These are phyloP conservation scores for Pseudopithomyces chartarum DNA, from an alignment of 2,329 filamentous ascomycete genomes.

Conservation along the genomic window DNA sequence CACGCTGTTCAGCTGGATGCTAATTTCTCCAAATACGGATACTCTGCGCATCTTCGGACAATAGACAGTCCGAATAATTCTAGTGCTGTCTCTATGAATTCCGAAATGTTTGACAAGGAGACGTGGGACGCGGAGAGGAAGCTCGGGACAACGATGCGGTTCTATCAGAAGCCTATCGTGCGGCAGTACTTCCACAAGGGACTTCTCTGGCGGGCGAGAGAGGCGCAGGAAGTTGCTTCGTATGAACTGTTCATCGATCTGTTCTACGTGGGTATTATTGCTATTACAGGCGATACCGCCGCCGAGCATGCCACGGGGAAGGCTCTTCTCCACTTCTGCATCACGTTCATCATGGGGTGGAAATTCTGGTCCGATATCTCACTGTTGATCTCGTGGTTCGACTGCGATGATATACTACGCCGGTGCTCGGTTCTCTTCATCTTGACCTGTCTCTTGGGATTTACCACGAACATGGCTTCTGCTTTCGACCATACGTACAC, in stretches of 20 bases:
- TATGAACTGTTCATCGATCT: slow-evolving; percentile 71
- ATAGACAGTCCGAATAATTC: slow-evolving; percentile 23
- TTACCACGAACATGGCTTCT: slow-evolving; percentile 66
- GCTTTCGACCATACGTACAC: slow-evolving; percentile 60
- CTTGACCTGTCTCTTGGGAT: slow-evolving; percentile 65
- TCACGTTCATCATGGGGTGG: slow-evolving; percentile 67
- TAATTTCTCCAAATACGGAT: slow-evolving; percentile 68
- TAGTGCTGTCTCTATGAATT: slow-evolving; percentile 1
- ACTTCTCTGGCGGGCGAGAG: slow-evolving; percentile 65
- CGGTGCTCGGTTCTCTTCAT: slow-evolving; percentile 64
- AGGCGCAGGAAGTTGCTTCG: slow-evolving; percentile 63
- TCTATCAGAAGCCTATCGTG: slow-evolving; percentile 65
- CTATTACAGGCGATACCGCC: slow-evolving; percentile 66
- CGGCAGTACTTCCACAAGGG: slow-evolving; percentile 71
- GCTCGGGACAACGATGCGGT: slow-evolving; percentile 55
- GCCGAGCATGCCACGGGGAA: slow-evolving; percentile 60
- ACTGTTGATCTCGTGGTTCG: slow-evolving; percentile 64
- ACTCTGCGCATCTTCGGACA: slow-evolving; percentile 60
- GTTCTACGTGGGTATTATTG: slow-evolving; percentile 68
- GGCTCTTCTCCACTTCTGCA: slow-evolving; percentile 63
- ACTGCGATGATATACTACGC: slow-evolving; percentile 64
- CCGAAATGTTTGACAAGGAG: slow-evolving; percentile 38
- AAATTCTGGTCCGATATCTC: slow-evolving; percentile 68
- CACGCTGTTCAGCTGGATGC: slow-evolving; percentile 62
- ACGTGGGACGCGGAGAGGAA: slow-evolving; percentile 44